These are phyloP conservation scores for Haplosporangium sp. DNA, from an alignment of 371 early-diverging fungal species.

Conservation along the genomic window DNA sequence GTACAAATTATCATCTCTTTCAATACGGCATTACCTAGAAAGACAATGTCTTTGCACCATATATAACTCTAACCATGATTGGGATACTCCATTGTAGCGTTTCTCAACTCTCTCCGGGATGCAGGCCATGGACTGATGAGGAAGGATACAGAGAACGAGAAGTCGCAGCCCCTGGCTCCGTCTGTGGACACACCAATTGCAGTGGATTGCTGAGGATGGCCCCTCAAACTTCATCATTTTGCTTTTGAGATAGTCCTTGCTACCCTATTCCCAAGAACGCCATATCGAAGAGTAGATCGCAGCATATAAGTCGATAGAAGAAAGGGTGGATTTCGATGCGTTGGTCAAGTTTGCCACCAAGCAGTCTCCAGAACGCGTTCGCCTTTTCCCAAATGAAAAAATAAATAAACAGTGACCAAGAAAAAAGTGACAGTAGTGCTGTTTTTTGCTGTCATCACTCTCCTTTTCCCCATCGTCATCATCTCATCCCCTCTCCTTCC, in stretches of 20 bases:
- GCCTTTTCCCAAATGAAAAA: neutral
- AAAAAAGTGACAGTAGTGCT: neutral
- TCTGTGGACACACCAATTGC: conserved; percentile 2
- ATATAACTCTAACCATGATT: neutral
- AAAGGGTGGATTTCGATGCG: too few species aligned
- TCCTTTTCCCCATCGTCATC: neutral
- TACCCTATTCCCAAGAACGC: too few species aligned
- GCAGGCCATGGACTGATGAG: conserved; percentile 35
- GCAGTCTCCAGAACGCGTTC: neutral
- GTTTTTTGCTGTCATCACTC: neutral
- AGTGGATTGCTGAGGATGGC: conserved; percentile 6
- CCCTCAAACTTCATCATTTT: neutral
- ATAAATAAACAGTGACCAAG: conserved; percentile 5
- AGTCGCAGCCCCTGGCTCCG: conserved; percentile 4
- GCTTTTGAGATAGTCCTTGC: too few species aligned
- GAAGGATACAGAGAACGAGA: conserved; percentile 35
- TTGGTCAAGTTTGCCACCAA: conserved; percentile 2
- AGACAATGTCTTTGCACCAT: neutral
- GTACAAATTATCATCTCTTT: conserved; percentile 9
- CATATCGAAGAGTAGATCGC: too few species aligned
- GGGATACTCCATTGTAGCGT: conserved; percentile 16
- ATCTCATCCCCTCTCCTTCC: neutral
- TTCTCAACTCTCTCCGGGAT: conserved; percentile 32
- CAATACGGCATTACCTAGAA: too few species aligned
- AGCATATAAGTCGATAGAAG: too few species aligned